phyloP scores from a whole-genome alignment of 2,329 filamentous ascomycete genomes.

The Colletotrichum echinochloae region DNA sequence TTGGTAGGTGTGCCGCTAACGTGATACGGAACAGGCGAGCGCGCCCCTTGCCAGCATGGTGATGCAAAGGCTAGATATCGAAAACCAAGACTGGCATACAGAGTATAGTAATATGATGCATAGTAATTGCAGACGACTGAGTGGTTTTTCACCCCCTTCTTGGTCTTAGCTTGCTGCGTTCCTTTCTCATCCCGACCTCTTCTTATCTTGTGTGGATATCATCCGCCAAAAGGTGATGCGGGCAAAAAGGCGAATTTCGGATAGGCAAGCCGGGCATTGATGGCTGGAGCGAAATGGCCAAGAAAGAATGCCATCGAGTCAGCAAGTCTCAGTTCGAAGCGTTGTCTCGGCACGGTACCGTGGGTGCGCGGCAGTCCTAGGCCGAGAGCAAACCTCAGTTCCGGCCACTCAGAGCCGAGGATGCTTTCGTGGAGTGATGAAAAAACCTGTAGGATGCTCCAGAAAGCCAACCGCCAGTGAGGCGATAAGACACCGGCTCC shows the following conservation, averaged over 20 bases:
- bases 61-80: constrained; percentile 30
- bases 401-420: constrained; percentile 23
- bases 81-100: constrained; percentile 37
- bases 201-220: constrained; percentile 13
- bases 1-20: constrained; percentile 25
- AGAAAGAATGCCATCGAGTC: constrained; percentile 32
- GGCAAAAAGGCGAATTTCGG: constrained; percentile 19
- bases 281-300: constrained; percentile 19
- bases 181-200: constrained; percentile 25
- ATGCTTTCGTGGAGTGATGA: constrained; percentile 17
- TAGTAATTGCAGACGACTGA: neutral
- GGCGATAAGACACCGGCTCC: constrained; percentile 32
- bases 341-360: constrained; percentile 33
- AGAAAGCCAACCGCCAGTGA: constrained; percentile 19
- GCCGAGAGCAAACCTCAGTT: constrained; percentile 14
- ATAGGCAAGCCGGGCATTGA: constrained; percentile 7
- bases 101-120: constrained; percentile 21
- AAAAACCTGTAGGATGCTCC: constrained; percentile 2
- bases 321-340: constrained; percentile 9
- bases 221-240: constrained; percentile 2
- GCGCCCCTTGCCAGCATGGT: neutral
- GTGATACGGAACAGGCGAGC: constrained; percentile 10
- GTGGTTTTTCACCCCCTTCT: too few relatives aligned
- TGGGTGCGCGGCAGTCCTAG: constrained; percentile 25
- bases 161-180: neutral